A percentile compares a stretch with the other conserved stretches of the same genome.
Evolutionary conservation across 768 basidiomycete genomes (phyloP).

Genomic region (Strobilomyces dryophilus): DNA sequence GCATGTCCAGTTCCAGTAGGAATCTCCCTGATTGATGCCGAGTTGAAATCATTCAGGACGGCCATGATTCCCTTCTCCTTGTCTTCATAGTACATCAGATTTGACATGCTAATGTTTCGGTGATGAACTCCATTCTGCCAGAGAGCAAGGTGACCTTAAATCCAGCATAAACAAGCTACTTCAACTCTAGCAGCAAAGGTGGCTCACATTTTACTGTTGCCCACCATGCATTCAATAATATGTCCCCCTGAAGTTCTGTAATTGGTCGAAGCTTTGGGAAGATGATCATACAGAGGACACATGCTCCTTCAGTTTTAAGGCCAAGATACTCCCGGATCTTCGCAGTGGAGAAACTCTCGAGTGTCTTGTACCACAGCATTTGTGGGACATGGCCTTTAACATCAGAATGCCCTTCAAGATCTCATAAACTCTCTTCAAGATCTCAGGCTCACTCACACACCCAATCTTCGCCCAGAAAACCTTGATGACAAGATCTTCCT

Average conservation of each 20-base stretch:
- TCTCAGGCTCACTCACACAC: background rate
- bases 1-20: too few relatives aligned
- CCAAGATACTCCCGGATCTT: background rate
- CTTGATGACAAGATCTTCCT: background rate
- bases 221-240: background rate
- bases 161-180: too few relatives aligned
- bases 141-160: conserved; percentile 1
- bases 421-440: too few relatives aligned
- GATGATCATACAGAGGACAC: background rate
- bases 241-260: background rate
- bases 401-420: too few relatives aligned
- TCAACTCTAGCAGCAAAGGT: too few relatives aligned
- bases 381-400: background rate
- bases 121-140: conserved; percentile 5
- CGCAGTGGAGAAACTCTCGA: background rate
- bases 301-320: background rate
- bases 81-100: background rate
- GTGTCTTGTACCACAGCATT: background rate
- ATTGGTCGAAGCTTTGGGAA: background rate
- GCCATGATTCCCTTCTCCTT: too few relatives aligned
- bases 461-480: background rate
- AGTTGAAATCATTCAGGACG: too few relatives aligned
- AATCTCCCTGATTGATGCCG: too few relatives aligned
- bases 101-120: background rate
- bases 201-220: too few relatives aligned